Percentiles rank a stretch among this genome's conserved stretches.
These are phyloP conservation scores for Aquilaria malaccensis DNA, from an alignment of 345 rosid species.

Conservation along the genomic window DNA sequence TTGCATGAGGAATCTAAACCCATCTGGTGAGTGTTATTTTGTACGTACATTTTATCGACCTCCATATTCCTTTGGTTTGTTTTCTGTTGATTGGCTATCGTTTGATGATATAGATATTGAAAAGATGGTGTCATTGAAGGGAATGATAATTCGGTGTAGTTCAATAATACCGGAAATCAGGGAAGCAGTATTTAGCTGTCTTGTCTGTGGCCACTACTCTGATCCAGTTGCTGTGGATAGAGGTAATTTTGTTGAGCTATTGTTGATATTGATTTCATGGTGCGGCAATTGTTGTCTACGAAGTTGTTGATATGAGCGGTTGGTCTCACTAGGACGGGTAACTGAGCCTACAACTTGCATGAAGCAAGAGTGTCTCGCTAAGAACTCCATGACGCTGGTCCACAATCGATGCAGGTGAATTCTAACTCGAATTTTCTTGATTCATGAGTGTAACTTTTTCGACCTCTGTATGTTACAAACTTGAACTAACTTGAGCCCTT, in stretches of 20 bases:
- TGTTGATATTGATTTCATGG: conserved; percentile 2
- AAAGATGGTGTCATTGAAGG: conserved; percentile 95
- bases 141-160: conserved; percentile 92
- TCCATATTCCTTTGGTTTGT: not conserved
- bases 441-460: too few relatives aligned
- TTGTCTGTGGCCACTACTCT: conserved; percentile 77
- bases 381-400: conserved; percentile 78
- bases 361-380: conserved; percentile 83
- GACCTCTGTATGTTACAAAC: too few relatives aligned
- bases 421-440: not conserved
- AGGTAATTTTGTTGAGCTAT: conserved; percentile 43
- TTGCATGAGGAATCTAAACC: conserved; percentile 90
- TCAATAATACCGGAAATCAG: conserved; percentile 94
- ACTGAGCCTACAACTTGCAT: conserved; percentile 69
- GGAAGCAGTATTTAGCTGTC: conserved; percentile 90
- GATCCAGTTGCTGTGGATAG: conserved; percentile 89
- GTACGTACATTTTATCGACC: not conserved
- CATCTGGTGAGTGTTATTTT: conserved; percentile 51
- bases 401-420: conserved; percentile 93
- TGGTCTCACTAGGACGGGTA: conserved; percentile 50
- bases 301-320: conserved; percentile 6
- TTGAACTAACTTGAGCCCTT: too few relatives aligned
- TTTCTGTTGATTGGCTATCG: conserved; percentile 11
- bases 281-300: not conserved
- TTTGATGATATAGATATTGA: conserved; percentile 58